Evolutionary conservation across 2,329 filamentous ascomycete species (phyloP), one percentile per base, ranked within the genome.

Genomic region (Ophiostoma piceae): DNA sequence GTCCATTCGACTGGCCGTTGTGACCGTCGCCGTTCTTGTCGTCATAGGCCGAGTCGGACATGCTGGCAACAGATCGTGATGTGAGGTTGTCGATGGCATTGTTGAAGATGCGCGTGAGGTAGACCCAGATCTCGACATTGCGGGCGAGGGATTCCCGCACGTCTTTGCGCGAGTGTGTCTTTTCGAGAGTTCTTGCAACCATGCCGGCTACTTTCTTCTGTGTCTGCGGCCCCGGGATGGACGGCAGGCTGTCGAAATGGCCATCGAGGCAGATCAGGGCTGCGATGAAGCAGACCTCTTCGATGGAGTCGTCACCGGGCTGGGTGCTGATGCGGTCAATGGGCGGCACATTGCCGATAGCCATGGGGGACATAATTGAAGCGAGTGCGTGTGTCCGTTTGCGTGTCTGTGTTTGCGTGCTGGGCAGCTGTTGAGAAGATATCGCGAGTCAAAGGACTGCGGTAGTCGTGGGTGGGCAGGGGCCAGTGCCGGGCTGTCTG

Each of bases 51-150:
- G 62, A n/a, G 78, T 64, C 82, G 8, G 84, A 83, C 14, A 86
- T 77, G 11, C 85, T 83, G 9, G 85, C 85, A 41, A 89, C 81
- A 1, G 87, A 88, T 70, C 87, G 83, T 26, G 83, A 84, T 12
- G 85, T 87, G 66, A 90, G 80, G 69, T 83, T 85, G 2, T 86
- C 86, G 67, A 89, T 84, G 11, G 87, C 86, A 41, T 85, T 84
- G 22, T 82, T 83, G 74, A 90, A 88, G 73, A 88, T 87, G 71
- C 84, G 83, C 37, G 85, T 85, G 71, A 90, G 79, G 80, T 87
- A 88, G 74, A 89, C 84, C 87, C 87, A 90, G 70, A 89, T 85
- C 72, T 85, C 84, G 37, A 90, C 84, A 73, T 89, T 90, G 71
- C 83, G 83, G 4, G 87, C 86, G 54, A 90, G 78, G 2, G 82